Base-by-base conservation (phyloP, 176 grass and related monocot species). In the Musa acuminata region DNA sequence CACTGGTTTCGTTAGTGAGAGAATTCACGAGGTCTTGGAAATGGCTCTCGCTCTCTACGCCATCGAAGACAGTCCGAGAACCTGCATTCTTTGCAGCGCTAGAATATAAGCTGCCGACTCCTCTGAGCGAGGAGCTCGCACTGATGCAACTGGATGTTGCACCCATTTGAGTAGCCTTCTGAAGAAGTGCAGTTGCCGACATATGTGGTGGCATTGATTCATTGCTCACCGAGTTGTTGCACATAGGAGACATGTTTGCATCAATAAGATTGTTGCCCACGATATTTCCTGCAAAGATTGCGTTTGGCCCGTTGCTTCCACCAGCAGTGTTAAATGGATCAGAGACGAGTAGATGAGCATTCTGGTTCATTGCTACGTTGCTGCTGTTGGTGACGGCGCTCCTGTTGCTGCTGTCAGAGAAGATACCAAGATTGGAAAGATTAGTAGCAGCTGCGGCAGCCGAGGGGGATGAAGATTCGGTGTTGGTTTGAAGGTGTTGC, bases 21-120 rank as follows among this genome's bases (percentile, higher is more conserved):
- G 65, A 78, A 26, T 78, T 68, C 64, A 78, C 69, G 10, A 78
- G 64, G 24, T 78, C 64, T 21, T 70, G 50, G 77, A 79, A 79
- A 19, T 49, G 77, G 24, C 11, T 53, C 53, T 70, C 65, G 9
- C 24, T 22, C 29, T 69, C 75, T 9, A 21, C 63, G 19, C 75
- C 74, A 8, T 48, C 74, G 9, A 57, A 53, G n/a, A 54, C 55
- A 21, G 69, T 9, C 20, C 19, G 48, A 21, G 53, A 53, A 64
- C 22, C 58, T 16, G 49, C 23, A 7, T 60, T 19, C 20, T 52
- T 66, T 49, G 20, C 17, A 10, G 8, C 14, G 27, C 17, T 21
- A 1, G 55, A 76, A 27, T 62, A 76, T 20, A 67, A 13, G 52
- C 77, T 79, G 17, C 77, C 77, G 51, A 70, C 69, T 1, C 77